Base-by-base conservation (phyloP, 2,329 filamentous ascomycete species). In the Sclerotinia spermophila region DNA sequence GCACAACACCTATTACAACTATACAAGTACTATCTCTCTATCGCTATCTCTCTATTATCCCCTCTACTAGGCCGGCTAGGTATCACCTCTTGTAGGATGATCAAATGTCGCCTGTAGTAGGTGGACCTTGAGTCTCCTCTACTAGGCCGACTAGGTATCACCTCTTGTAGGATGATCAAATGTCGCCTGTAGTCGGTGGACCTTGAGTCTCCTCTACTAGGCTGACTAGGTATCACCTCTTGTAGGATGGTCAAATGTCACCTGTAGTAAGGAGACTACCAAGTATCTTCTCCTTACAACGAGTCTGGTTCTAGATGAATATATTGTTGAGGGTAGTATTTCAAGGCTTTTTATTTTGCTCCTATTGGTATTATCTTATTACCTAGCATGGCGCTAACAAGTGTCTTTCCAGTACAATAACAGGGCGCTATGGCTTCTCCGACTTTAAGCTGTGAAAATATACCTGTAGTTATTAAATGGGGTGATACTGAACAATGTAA, bases 371-470 rank as follows among this genome's bases (percentile, higher is more conserved):
- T 21, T 19, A 33, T 11, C 30, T 33, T 53, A 56, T 24, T 24
- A 33, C 27, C 53, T 48, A 42, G 42, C 33, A 48, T 24, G 45
- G 42, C 24, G n/a, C 60, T 45, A 64, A 44, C 59, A 61, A 64
- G 45, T 64, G 60, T 64, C n/a, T 21, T 64, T 35, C 7, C n/a
- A 64, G 30, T 48, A 64, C 21, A 64, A 48, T 19, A 64, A 30
- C 24, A 64, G 60, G 60, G 8, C 60, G 42, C 27, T 33, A 64
- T 64, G 60, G 27, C 59, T 30, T 30, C 40, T 48, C 44, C 42
- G 27, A 45, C 27, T 8, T 30, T 45, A n/a, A 3, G 38, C 8
- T 11, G 19, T 45, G 30, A 27, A 64, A 17, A 64, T 17, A 6
- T 64, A 33, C 60, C 60, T 33, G n/a, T 45, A 21, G 60, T 64